A percentile compares a stretch with the other conserved stretches of the same genome.
Conservation (phyloP, 148 eudicot species). For the Suaeda aralocaspica region DNA sequence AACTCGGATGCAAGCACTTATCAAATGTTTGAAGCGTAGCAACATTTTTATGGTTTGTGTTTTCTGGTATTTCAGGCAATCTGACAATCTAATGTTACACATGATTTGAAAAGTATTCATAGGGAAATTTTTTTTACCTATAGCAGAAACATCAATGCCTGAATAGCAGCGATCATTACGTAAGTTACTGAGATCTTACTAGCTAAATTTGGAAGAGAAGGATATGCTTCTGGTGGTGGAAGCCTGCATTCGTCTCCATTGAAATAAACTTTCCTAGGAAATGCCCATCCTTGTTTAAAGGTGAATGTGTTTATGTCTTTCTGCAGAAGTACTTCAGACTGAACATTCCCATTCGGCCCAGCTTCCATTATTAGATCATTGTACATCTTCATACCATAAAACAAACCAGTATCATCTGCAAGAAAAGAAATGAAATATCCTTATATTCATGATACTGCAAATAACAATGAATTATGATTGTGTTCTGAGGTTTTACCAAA, state of each 20-base stretch:
- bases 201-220: slow-evolving; percentile 55
- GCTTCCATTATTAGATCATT: slow-evolving; percentile 81
- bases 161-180: slow-evolving; percentile 14
- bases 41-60: slow-evolving; percentile 9
- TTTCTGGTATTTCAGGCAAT: neutral
- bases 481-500: too few species aligned
- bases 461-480: neutral
- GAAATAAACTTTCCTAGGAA: slow-evolving; percentile 74
- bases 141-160: slow-evolving; percentile 24
- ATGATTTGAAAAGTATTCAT: neutral
- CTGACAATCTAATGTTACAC: slow-evolving; percentile 3
- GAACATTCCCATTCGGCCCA: slow-evolving; percentile 61
- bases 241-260: slow-evolving; percentile 81
- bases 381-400: slow-evolving; percentile 67
- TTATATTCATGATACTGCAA: neutral
- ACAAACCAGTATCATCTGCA: slow-evolving; percentile 84
- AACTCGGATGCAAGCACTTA: neutral
- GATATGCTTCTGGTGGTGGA: slow-evolving; percentile 81
- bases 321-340: slow-evolving; percentile 59
- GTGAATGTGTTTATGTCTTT: slow-evolving; percentile 60
- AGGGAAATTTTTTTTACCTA: slow-evolving; percentile 11
- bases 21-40: slow-evolving; percentile 6
- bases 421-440: neutral
- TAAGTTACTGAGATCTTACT: slow-evolving; percentile 18
- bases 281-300: slow-evolving; percentile 78